Evolutionary conservation across 208 protist species (phyloP).

Genomic region (Trypanosomatidae sp.): DNA sequence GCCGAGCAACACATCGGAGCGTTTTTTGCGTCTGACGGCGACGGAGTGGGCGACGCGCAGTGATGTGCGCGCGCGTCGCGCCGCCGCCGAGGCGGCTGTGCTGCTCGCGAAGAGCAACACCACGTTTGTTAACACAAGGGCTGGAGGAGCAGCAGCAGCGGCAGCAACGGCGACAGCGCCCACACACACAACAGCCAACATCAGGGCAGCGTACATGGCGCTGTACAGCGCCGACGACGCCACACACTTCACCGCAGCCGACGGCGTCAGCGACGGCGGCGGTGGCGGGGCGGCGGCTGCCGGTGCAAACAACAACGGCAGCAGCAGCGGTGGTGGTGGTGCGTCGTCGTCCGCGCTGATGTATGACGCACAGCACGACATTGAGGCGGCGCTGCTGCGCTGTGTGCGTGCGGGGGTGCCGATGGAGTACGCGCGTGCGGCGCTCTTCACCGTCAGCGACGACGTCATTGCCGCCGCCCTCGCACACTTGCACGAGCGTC

Average conservation of each 20-base stretch:
- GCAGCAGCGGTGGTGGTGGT: too few relatives aligned
- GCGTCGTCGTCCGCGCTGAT: too few relatives aligned
- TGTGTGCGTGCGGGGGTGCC: slow-evolving; percentile 50
- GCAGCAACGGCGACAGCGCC: too few relatives aligned
- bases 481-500: slow-evolving; percentile 61
- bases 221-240: slow-evolving; percentile 46
- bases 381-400: slow-evolving; percentile 71
- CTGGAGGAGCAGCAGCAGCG: too few relatives aligned
- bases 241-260: slow-evolving; percentile 23
- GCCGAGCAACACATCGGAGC: slow-evolving; percentile 56
- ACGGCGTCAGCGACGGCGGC: too few relatives aligned
- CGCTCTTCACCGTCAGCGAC: slow-evolving; percentile 26
- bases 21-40: slow-evolving; percentile 42
- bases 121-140: too few relatives aligned
- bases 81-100: slow-evolving; percentile 13
- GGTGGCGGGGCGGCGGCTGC: too few relatives aligned
- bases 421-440: slow-evolving; percentile 12
- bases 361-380: too few relatives aligned
- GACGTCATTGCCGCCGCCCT: slow-evolving; percentile 50
- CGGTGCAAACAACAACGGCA: too few relatives aligned
- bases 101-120: too few relatives aligned
- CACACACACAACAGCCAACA: too few relatives aligned
- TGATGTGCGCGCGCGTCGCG: slow-evolving; percentile 46
- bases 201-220: slow-evolving; percentile 54
- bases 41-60: slow-evolving; percentile 61